Base-by-base conservation (phyloP, 2,329 filamentous ascomycete species). In the Arthrobotrys pseudoclavata region DNA sequence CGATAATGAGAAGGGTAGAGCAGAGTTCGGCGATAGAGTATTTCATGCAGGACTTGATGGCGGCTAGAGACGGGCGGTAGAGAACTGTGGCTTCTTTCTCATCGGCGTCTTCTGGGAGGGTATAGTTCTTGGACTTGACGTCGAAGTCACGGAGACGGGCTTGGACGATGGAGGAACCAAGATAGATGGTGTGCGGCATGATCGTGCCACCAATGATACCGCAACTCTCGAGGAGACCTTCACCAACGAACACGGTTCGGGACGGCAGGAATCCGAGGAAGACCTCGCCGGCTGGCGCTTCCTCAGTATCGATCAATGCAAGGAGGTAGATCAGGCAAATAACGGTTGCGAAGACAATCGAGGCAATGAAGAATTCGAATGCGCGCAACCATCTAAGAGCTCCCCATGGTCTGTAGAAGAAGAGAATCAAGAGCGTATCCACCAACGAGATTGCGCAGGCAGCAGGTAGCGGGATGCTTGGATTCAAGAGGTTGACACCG, bases 161-260 rank as follows among this genome's bases (percentile, higher is more conserved):
- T 80, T 88, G 87, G 9, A 89, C 87, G 20, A 88, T 85, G 12
- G 87, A 87, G 62, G 85, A 87, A 2, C 87, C 87, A 1, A 89
- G 84, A 79, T 88, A 89, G 63, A 89, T 85, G 37, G 86, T 87
- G 81, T 89, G 87, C n/a, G 87, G 87, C 87, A 89, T 89, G 29
- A 89, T 87, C 1, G 86, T 87, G 13, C 86, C 86, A 37, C 86
- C 86, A 15, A 87, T 84, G 68, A 87, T 87, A 68, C 86, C 86
- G 79, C 86, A 87, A 70, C 85, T 86, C 72, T 88, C 86, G 81
- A 88, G 88, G 34, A 89, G 82, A 7, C 87, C 87, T 79, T 87
- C 84, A 1, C 86, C 86, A 71, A 87, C 80, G 34, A 88, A 83
- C 7, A 88, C 83, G 5, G 86, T 85, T 10, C 85, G 84, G 9